These are phyloP conservation scores for Rhynchosporium graminicola DNA, from an alignment of 2,329 filamentous ascomycete genomes.

Conservation along the genomic window DNA sequence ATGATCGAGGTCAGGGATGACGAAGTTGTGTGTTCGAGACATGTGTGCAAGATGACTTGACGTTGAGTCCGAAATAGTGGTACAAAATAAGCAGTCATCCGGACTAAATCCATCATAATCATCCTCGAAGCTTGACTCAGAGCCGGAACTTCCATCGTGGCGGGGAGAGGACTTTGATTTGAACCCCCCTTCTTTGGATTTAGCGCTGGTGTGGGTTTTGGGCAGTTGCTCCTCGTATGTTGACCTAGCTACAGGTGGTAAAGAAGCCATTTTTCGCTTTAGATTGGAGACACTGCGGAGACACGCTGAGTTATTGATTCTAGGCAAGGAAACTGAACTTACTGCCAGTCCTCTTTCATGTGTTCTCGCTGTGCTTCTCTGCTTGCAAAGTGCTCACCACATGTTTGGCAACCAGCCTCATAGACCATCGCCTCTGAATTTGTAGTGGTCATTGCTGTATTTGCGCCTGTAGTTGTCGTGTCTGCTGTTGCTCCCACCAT, in stretches of 20 bases:
- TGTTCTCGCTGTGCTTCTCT: constrained; percentile 21
- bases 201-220: too few species aligned
- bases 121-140: constrained; percentile 10
- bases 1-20: constrained; percentile 44
- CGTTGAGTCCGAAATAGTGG: constrained; percentile 37
- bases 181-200: neutral
- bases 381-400: constrained; percentile 18
- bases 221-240: constrained; percentile 24
- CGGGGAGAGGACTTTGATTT: neutral
- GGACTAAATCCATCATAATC: constrained; percentile 34
- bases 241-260: constrained; percentile 23
- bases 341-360: constrained; percentile 28
- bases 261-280: constrained; percentile 27
- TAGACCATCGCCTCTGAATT: neutral
- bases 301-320: neutral
- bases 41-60: constrained; percentile 49
- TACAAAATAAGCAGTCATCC: constrained; percentile 49
- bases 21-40: constrained; percentile 50
- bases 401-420: constrained; percentile 17
- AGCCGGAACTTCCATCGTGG: neutral
- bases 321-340: neutral
- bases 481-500: constrained; percentile 8
- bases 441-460: neutral
- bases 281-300: constrained; percentile 30
- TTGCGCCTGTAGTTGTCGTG: constrained; percentile 3